Percentiles rank a stretch among this genome's conserved stretches.
Conservation (phyloP, 1,284 basidiomycete genomes). For the Apiotrichum sp. region DNA sequence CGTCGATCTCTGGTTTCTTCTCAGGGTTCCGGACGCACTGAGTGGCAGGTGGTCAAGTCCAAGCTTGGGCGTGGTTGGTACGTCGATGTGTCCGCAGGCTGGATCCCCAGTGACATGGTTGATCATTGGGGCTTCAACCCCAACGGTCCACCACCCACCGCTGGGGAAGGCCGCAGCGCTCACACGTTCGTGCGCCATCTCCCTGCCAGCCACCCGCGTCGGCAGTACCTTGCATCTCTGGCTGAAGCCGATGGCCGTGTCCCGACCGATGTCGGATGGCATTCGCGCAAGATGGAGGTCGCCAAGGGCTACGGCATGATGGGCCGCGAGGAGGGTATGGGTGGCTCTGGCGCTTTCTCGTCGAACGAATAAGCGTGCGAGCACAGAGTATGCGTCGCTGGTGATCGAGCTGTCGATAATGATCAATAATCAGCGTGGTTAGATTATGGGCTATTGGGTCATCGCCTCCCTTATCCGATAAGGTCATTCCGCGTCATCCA, state of each 20-base stretch:
- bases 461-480: too few relatives aligned
- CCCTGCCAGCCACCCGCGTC: conserved; percentile 55
- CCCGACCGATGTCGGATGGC: conserved; percentile 86
- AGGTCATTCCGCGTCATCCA: too few relatives aligned
- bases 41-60: conserved; percentile 80
- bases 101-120: conserved; percentile 50
- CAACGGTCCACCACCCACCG: neutral
- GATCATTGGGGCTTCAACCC: conserved; percentile 10
- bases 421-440: too few relatives aligned
- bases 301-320: conserved; percentile 83
- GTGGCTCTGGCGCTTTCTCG: conserved; percentile 87
- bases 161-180: conserved; percentile 6
- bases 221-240: conserved; percentile 63
- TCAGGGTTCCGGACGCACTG: conserved; percentile 53
- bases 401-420: too few relatives aligned
- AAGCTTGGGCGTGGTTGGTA: conserved; percentile 96
- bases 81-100: conserved; percentile 78
- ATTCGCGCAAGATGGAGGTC: conserved; percentile 95
- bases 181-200: conserved; percentile 36
- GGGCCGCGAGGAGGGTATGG: conserved; percentile 83
- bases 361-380: conserved; percentile 57
- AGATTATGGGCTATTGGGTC: too few relatives aligned
- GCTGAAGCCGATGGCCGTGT: conserved; percentile 81
- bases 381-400: neutral
- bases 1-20: conserved; percentile 50